phyloP scores from a whole-genome alignment of 2,329 filamentous ascomycete species.

The Fusarium buharicum region DNA sequence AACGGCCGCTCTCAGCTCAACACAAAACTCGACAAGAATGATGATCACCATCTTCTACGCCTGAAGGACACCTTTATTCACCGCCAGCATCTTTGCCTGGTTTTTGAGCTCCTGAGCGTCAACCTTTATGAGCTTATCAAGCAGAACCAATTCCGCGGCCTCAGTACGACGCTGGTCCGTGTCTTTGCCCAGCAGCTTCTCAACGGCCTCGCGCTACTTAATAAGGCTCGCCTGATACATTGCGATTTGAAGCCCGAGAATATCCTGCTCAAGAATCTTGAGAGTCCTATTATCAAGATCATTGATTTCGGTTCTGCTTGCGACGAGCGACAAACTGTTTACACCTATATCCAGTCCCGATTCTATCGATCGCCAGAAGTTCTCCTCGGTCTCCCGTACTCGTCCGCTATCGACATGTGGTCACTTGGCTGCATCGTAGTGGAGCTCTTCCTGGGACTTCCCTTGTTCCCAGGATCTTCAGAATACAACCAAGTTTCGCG shows the following conservation, averaged over 20 bases:
- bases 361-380: conserved; percentile 99
- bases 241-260: conserved; percentile 99
- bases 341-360: conserved; percentile 98
- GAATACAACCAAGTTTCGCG: conserved; percentile 98
- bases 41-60: conserved; percentile 94
- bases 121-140: conserved; percentile 99
- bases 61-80: conserved; percentile 99
- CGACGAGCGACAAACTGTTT: conserved; percentile 97
- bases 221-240: conserved; percentile 96
- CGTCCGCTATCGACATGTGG: conserved; percentile 99
- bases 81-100: conserved; percentile 93
- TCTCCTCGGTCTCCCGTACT: conserved; percentile 93
- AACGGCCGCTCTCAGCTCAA: conserved; percentile 73
- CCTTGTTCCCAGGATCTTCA: conserved; percentile 94
- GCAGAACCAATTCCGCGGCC: conserved; percentile 97
- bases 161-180: conserved; percentile 95
- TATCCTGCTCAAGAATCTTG: conserved; percentile 95
- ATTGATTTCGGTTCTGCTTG: conserved; percentile 99
- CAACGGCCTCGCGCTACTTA: conserved; percentile 89
- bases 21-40: conserved; percentile 98
- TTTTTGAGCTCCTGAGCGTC: conserved; percentile 95
- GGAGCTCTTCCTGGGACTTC: conserved; percentile 93
- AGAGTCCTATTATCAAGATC: conserved; percentile 99
- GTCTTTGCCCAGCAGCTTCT: conserved; percentile 97
- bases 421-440: conserved; percentile 98